phyloP scores from a whole-genome alignment of 306 rosid species.

The Sesbania bispinosa region DNA sequence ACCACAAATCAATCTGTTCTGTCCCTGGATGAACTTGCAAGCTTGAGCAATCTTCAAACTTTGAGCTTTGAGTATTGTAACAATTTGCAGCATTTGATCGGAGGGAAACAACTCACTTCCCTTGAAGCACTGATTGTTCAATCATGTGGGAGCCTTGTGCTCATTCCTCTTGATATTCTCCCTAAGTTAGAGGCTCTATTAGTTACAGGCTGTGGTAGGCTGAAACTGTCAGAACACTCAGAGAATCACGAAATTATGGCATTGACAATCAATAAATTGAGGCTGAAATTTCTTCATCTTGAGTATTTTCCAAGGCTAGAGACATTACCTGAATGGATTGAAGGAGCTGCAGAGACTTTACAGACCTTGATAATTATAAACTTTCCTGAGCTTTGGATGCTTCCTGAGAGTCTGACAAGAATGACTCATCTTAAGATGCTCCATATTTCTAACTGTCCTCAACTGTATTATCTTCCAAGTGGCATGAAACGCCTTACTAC shows the following conservation, averaged over 20 bases:
- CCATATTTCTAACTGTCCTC: neutral
- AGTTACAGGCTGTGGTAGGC: neutral
- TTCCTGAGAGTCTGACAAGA: neutral
- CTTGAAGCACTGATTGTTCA: neutral
- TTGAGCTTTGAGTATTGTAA: neutral
- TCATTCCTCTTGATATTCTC: neutral
- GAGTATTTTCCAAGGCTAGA: neutral
- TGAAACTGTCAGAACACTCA: neutral
- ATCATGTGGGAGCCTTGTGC: neutral
- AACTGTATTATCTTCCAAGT: neutral
- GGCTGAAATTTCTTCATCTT: neutral
- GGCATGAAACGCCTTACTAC: neutral
- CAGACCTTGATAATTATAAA: neutral
- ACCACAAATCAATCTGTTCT: constrained; percentile 1
- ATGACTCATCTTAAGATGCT: neutral
- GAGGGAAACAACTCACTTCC: neutral
- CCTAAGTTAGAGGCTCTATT: neutral
- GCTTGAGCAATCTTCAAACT: no score
- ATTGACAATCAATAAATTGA: neutral
- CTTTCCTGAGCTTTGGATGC: neutral
- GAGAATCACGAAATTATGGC: neutral
- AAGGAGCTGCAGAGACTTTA: neutral
- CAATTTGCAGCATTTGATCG: neutral
- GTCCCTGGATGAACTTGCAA: neutral
- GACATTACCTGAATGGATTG: neutral